Evolutionary conservation across 2,329 filamentous ascomycete genomes (phyloP).

Genomic region (Pseudohalonectria lignicola): DNA sequence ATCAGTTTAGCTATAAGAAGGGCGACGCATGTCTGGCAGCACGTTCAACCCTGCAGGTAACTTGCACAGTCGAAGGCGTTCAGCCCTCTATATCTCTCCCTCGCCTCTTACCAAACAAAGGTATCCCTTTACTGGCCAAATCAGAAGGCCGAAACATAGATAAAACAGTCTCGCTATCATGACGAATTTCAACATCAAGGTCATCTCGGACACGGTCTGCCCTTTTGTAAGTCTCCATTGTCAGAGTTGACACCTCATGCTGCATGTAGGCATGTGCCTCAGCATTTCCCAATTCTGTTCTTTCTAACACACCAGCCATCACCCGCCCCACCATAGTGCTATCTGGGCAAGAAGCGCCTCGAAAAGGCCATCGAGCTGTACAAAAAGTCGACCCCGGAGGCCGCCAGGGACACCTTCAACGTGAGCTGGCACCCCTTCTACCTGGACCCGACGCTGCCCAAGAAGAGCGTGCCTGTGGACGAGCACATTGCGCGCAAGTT

Average conservation of each 20-base stretch:
- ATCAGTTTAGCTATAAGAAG: too few relatives aligned
- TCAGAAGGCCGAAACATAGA: too few relatives aligned
- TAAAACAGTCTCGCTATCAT: too few relatives aligned
- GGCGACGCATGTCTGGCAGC: too few relatives aligned
- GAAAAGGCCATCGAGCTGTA: conserved; percentile 60
- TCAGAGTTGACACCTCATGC: too few relatives aligned
- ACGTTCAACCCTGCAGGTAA: too few relatives aligned
- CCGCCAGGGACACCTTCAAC: conserved; percentile 54
- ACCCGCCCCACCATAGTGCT: conserved; percentile 42
- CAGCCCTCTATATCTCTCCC: too few relatives aligned
- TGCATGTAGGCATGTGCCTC: too few relatives aligned
- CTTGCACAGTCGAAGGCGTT: too few relatives aligned
- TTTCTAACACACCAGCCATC: conserved; percentile 4
- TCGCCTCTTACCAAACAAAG: too few relatives aligned
- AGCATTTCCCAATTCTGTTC: too few relatives aligned
- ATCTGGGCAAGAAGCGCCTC: conserved; percentile 68
- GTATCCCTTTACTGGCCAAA: too few relatives aligned
- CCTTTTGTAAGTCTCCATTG: conserved; percentile 37
- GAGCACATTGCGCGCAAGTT: conserved; percentile 53
- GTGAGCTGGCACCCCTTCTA: conserved; percentile 74
- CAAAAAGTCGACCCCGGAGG: conserved; percentile 47
- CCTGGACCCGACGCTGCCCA: conserved; percentile 55
- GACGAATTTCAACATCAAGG: conserved; percentile 65
- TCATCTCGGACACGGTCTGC: conserved; percentile 75
- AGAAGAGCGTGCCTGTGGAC: conserved; percentile 28